Evolutionary conservation across 768 basidiomycete genomes (phyloP).

Genomic region (Hortiboletus campestris): DNA sequence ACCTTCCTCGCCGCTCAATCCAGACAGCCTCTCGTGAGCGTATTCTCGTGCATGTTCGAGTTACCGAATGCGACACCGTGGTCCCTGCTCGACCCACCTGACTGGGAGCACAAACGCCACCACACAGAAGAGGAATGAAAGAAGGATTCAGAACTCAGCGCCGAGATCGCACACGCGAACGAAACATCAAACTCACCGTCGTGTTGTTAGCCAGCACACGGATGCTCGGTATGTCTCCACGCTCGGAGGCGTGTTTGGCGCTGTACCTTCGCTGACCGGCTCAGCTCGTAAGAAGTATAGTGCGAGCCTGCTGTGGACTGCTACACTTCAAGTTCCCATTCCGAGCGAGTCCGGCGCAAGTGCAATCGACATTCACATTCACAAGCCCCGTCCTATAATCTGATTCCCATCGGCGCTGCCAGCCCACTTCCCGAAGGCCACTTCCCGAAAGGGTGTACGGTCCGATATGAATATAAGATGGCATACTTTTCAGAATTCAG

Average conservation of each 20-base stretch:
- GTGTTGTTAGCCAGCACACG: conserved; percentile 87
- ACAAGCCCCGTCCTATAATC: conserved; percentile 50
- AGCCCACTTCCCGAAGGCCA: conserved; percentile 55
- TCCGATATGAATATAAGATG: conserved; percentile 97
- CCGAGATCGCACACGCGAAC: conserved; percentile 77
- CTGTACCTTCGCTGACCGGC: conserved; percentile 1
- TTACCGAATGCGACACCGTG: conserved; percentile 42
- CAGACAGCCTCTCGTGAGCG: no score
- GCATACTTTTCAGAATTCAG: no score
- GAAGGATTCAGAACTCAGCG: conserved; percentile 75
- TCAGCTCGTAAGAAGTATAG: conserved; percentile 82
- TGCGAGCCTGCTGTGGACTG: conserved; percentile 90
- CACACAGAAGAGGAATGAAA: conserved; percentile 64
- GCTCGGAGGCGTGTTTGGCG: conserved; percentile 65
- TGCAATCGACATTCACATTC: conserved; percentile 82
- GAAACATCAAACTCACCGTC: no score
- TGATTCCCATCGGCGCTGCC: conserved; percentile 42
- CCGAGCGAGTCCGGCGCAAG: conserved; percentile 88
- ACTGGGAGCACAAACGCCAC: conserved; percentile 54
- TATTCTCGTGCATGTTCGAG: no score
- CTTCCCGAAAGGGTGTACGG: conserved; percentile 97
- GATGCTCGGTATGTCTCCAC: conserved; percentile 66
- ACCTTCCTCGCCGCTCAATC: no score
- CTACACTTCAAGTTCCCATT: conserved; percentile 89
- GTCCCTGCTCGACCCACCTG: conserved; percentile 55